Conservation (phyloP, 2,329 filamentous ascomycete genomes). For the Ophiostoma himal-ulmi region DNA sequence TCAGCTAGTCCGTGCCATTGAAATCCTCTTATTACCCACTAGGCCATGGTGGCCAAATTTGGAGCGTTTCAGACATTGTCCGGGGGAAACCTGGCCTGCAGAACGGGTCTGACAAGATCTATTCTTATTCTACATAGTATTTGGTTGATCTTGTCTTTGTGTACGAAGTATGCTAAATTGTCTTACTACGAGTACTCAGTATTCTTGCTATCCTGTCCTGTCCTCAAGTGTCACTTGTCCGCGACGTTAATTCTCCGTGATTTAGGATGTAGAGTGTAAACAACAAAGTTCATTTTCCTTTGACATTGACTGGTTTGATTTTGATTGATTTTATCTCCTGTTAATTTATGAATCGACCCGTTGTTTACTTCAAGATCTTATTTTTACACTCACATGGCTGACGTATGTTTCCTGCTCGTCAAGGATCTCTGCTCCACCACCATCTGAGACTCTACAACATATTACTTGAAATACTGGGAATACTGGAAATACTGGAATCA, state of each 20-base stretch:
- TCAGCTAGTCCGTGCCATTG: neutral
- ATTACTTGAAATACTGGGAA: neutral
- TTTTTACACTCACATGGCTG: slow-evolving; percentile 1
- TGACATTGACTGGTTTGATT: neutral
- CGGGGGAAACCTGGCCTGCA: slow-evolving; percentile 16
- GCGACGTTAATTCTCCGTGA: neutral
- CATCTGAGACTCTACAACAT: neutral
- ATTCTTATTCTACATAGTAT: neutral
- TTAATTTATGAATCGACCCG: no score
- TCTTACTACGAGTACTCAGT: neutral
- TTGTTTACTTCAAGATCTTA: neutral
- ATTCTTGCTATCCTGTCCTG: neutral
- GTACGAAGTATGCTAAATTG: neutral
- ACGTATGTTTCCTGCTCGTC: slow-evolving; percentile 1
- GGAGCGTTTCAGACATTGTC: slow-evolving; percentile 22
- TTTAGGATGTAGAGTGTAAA: neutral
- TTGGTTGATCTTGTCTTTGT: no score
- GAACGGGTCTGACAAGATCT: neutral
- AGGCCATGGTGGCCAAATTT: slow-evolving; percentile 21
- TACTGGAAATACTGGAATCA: neutral
- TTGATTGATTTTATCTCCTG: neutral
- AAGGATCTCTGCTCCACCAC: slow-evolving; percentile 2
- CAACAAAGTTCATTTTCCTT: neutral
- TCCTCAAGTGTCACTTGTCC: neutral
- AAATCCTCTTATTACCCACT: slow-evolving; percentile 4